These are phyloP conservation scores for Trichomonascaceae sp. DNA, from an alignment of 1,139 yeast species.

Conservation along the genomic window DNA sequence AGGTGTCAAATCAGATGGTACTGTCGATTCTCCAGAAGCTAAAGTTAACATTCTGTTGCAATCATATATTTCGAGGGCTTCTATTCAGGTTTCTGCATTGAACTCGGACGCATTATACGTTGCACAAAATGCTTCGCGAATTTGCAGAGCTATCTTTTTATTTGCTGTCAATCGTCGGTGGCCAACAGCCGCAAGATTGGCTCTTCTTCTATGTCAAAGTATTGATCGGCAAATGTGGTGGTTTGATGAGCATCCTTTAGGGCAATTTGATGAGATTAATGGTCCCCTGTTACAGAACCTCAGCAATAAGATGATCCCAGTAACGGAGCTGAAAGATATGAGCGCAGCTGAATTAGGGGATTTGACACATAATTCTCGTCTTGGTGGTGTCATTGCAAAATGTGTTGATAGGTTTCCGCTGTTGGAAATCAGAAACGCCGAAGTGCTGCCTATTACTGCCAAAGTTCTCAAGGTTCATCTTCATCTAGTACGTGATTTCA, in stretches of 20 bases:
- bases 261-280: conserved; percentile 56
- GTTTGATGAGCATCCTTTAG: conserved; percentile 73
- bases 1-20: conserved; percentile 36
- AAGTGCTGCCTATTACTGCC: conserved; percentile 83
- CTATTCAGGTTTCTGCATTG: conserved; percentile 58
- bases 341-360: conserved; percentile 77
- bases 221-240: conserved; percentile 84
- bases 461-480: conserved; percentile 81
- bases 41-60: conserved; percentile 86
- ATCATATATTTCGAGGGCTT: conserved; percentile 74
- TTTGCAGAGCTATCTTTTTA: conserved; percentile 81
- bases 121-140: conserved; percentile 92
- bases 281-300: conserved; percentile 53
- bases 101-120: conserved; percentile 86
- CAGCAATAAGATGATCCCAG: conserved; percentile 57
- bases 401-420: conserved; percentile 70
- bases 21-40: conserved; percentile 68
- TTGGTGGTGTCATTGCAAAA: conserved; percentile 61
- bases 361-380: conserved; percentile 68
- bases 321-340: conserved; percentile 71
- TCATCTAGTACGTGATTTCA: conserved; percentile 63
- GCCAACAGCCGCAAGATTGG: conserved; percentile 72
- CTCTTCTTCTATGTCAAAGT: conserved; percentile 78
- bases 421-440: conserved; percentile 60
- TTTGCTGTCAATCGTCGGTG: conserved; percentile 84